Conservation (phyloP, 108 stramenopile genomes). For the Aureococcus anophagefferens region DNA sequence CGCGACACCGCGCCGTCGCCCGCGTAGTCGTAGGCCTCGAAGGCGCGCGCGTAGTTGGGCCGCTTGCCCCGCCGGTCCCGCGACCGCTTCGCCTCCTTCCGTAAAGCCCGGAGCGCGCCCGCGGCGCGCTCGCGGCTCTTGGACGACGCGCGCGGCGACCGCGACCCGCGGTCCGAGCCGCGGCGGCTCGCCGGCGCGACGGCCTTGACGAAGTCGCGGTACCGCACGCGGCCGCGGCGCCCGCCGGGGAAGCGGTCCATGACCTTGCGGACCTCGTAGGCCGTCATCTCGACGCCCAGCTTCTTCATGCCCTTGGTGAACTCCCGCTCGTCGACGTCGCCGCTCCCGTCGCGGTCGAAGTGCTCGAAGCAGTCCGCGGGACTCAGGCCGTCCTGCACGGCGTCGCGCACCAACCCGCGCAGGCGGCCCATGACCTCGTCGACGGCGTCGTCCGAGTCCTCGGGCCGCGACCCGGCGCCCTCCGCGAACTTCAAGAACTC, state of each 20-base stretch:
- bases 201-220: background rate
- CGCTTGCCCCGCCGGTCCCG: too few species aligned
- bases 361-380: slow-evolving; percentile 7
- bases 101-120: too few species aligned
- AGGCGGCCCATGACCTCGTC: slow-evolving; percentile 6
- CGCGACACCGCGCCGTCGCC: too few species aligned
- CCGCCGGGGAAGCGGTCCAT: background rate
- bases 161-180: too few species aligned
- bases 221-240: too few species aligned
- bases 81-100: too few species aligned
- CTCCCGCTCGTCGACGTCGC: slow-evolving; percentile 12
- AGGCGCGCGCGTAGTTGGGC: too few species aligned
- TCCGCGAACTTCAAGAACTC: slow-evolving; percentile 4
- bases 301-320: slow-evolving; percentile 6
- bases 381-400: background rate
- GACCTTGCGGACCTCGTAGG: background rate
- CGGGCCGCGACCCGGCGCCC: background rate
- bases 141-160: too few species aligned
- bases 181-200: background rate
- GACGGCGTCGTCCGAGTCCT: slow-evolving; percentile 2
- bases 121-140: too few species aligned
- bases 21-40: too few species aligned
- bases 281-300: slow-evolving; percentile 1
- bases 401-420: background rate
- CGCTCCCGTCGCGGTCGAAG: slow-evolving; percentile 10